Conservation (phyloP, 345 rosid genomes). For the Anacardium occidentale region DNA sequence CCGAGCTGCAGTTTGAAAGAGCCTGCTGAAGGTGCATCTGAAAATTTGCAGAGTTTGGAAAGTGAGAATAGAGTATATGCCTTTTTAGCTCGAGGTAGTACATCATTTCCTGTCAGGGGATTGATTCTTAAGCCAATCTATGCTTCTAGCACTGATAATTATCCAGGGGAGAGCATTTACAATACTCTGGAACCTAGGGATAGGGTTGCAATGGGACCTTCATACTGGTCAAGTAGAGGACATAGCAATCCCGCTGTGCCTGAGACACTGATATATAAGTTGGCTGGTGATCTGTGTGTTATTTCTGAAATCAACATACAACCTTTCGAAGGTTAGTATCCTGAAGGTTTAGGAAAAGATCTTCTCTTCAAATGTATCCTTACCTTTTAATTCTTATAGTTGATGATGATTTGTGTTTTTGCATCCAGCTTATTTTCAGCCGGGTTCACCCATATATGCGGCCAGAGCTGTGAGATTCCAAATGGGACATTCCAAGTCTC, state of each 20-base stretch:
- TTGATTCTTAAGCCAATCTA: conserved; percentile 58
- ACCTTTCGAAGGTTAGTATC: conserved; percentile 72
- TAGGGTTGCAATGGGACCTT: conserved; percentile 46
- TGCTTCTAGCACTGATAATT: conserved; percentile 94
- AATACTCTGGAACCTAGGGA: conserved; percentile 66
- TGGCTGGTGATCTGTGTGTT: conserved; percentile 64
- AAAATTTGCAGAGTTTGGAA: conserved; percentile 45
- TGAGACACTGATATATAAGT: conserved; percentile 78
- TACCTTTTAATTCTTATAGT: conserved; percentile 11
- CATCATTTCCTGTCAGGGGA: conserved; percentile 34
- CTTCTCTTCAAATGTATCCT: background rate
- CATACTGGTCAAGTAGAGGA: conserved; percentile 95
- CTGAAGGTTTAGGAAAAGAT: conserved; percentile 1
- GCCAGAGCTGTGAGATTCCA: conserved; percentile 69
- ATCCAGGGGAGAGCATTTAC: conserved; percentile 67
- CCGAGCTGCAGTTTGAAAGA: conserved; percentile 13
- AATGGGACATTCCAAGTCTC: conserved; percentile 52
- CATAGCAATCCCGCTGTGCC: conserved; percentile 63
- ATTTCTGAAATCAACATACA: conserved; percentile 66
- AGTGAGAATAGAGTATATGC: conserved; percentile 73
- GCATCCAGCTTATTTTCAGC: conserved; percentile 73
- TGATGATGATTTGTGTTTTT: conserved; percentile 20
- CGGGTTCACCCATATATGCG: conserved; percentile 72
- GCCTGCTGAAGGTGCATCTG: conserved; percentile 49
- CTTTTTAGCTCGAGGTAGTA: conserved; percentile 52